Conservation (phyloP, 495 filamentous ascomycete genomes). For the Neurospora sp. region DNA sequence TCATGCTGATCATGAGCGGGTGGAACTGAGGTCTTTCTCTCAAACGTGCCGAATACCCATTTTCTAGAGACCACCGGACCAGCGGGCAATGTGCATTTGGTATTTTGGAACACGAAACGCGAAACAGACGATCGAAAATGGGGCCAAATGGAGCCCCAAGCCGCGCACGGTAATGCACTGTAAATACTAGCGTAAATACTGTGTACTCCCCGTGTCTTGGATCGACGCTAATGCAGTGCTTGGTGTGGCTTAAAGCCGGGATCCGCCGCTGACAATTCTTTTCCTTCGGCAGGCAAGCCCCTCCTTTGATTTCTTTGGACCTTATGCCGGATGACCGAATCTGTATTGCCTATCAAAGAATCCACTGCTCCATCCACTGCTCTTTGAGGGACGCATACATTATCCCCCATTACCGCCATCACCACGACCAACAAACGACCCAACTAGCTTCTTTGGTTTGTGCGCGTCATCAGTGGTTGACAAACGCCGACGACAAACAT, state of each 20-base stretch:
- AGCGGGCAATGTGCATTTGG: background rate
- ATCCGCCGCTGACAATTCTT: background rate
- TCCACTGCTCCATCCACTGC: background rate
- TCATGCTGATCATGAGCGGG: background rate
- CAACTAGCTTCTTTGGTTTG: background rate
- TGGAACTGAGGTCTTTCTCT: background rate
- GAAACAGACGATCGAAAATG: background rate
- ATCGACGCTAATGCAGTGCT: slow-evolving; percentile 16
- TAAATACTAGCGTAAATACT: background rate
- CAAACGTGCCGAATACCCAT: background rate
- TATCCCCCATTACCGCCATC: background rate
- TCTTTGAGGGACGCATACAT: background rate
- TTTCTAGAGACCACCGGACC: background rate
- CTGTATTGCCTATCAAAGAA: background rate
- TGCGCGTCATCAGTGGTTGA: background rate
- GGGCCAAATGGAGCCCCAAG: background rate
- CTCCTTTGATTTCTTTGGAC: background rate
- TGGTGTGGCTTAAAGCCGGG: background rate
- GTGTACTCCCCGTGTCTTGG: background rate
- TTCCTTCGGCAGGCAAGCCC: background rate
- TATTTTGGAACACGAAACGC: background rate
- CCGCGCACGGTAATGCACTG: background rate
- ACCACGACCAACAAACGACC: background rate
- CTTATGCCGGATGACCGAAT: background rate
- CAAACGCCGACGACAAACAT: background rate